Percentiles rank a stretch among this genome's conserved stretches.
Evolutionary conservation across 495 filamentous ascomycete species (phyloP).

Genomic region (Neurospora cerealis): DNA sequence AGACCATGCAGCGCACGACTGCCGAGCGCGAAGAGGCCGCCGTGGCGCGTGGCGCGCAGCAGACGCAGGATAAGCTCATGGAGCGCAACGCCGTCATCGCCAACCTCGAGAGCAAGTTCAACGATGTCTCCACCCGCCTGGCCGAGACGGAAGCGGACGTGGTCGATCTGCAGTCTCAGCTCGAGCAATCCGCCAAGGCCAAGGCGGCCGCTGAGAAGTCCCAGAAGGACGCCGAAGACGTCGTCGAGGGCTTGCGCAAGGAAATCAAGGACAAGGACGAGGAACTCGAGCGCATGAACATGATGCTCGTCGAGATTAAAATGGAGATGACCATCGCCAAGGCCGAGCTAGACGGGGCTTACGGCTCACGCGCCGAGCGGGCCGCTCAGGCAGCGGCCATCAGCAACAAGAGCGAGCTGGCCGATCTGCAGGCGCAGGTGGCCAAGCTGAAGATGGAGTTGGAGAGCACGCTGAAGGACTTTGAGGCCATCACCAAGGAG

Average conservation of each 20-base stretch:
- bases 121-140: constrained; percentile 30
- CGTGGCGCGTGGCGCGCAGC: constrained; percentile 26
- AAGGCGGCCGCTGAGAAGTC: constrained; percentile 18
- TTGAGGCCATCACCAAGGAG: constrained; percentile 78
- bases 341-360: constrained; percentile 91
- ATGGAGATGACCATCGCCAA: constrained; percentile 87
- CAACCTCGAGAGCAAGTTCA: constrained; percentile 34
- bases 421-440: constrained; percentile 50
- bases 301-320: constrained; percentile 73
- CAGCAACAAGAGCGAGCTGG: constrained; percentile 54
- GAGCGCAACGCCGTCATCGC: constrained; percentile 38
- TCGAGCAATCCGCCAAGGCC: constrained; percentile 6
- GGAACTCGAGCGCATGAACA: constrained; percentile 66
- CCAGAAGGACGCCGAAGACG: constrained; percentile 17
- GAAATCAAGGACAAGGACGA: constrained; percentile 43
- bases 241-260: constrained; percentile 18
- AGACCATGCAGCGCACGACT: constrained; percentile 28
- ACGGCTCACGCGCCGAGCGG: constrained; percentile 67
- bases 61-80: constrained; percentile 38
- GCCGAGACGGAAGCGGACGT: constrained; percentile 12
- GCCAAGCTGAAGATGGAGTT: constrained; percentile 70
- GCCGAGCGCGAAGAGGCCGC: constrained; percentile 20
- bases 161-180: constrained; percentile 6
- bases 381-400: constrained; percentile 66
- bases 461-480: constrained; percentile 69